Evolutionary conservation across 2,329 filamentous ascomycete species (phyloP).

Genomic region (Monosporascus sp.): DNA sequence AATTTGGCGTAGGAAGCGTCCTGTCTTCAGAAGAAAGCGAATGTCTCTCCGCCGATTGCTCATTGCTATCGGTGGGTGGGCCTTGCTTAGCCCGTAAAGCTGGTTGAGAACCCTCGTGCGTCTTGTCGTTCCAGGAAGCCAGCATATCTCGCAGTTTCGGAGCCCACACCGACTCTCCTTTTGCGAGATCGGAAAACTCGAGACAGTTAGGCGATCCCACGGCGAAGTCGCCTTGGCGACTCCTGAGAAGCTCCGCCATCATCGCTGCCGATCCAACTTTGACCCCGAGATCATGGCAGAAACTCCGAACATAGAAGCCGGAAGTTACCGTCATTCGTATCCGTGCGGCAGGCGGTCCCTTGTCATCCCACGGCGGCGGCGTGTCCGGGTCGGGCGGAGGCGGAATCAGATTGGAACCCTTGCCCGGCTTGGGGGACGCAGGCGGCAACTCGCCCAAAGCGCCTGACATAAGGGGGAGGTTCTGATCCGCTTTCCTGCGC

Average conservation of each 20-base stretch:
- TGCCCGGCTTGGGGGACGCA: conserved; percentile 31
- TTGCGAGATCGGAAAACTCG: conserved; percentile 69
- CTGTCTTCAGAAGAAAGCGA: background rate
- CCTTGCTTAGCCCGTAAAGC: conserved; percentile 12
- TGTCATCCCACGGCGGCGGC: conserved; percentile 52
- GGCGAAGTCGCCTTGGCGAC: conserved; percentile 74
- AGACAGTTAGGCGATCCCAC: conserved; percentile 67
- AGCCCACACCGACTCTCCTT: conserved; percentile 77
- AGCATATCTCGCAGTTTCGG: conserved; percentile 60
- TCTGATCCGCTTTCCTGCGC: conserved; percentile 30
- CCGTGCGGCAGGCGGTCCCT: conserved; percentile 69
- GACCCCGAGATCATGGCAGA: conserved; percentile 85
- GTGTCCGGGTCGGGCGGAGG: conserved; percentile 40
- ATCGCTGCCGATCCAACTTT: conserved; percentile 76
- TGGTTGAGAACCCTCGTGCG: conserved; percentile 3
- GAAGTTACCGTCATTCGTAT: conserved; percentile 90
- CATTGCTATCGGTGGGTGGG: background rate
- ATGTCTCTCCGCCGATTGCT: background rate
- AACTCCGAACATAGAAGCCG: conserved; percentile 92
- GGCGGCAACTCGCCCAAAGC: conserved; percentile 48
- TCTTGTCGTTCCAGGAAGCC: conserved; percentile 33
- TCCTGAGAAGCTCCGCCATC: conserved; percentile 80
- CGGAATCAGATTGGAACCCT: conserved; percentile 50
- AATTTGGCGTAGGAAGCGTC: conserved; percentile 4
- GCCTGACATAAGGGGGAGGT: conserved; percentile 51